Percentiles rank a stretch among this genome's conserved stretches.
phyloP scores from a whole-genome alignment of 768 basidiomycete species.

The Lepiota venenata region DNA sequence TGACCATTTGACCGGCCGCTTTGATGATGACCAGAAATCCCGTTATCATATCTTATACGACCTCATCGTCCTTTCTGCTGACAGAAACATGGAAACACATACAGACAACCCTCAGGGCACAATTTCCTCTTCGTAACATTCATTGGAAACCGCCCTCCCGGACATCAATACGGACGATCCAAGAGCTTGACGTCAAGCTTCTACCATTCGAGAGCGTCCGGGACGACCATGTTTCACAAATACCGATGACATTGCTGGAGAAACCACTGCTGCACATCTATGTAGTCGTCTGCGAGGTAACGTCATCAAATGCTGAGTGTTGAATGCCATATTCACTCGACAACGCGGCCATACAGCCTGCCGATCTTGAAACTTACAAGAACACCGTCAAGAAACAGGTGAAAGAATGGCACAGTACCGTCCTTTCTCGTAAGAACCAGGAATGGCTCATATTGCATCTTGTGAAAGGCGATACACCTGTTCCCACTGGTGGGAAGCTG shows the following conservation, averaged over 20 bases:
- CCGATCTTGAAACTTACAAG: slow-evolving; percentile 73
- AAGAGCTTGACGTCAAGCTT: slow-evolving; percentile 79
- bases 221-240: slow-evolving; percentile 73
- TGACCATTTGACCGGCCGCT: neutral
- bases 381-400: slow-evolving; percentile 78
- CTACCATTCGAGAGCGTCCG: slow-evolving; percentile 63
- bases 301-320: neutral
- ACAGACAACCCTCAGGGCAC: slow-evolving; percentile 57
- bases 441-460: slow-evolving; percentile 94
- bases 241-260: slow-evolving; percentile 76
- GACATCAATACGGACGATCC: slow-evolving; percentile 79
- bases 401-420: slow-evolving; percentile 81
- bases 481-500: slow-evolving; percentile 55
- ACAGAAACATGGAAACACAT: slow-evolving; percentile 77
- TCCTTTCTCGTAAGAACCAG: slow-evolving; percentile 72
- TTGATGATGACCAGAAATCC: slow-evolving; percentile 32
- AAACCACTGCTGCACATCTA: slow-evolving; percentile 86
- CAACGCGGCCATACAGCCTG: slow-evolving; percentile 39
- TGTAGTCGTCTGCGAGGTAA: slow-evolving; percentile 85
- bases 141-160: slow-evolving; percentile 86
- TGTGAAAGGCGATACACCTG: slow-evolving; percentile 59
- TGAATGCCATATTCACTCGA: slow-evolving; percentile 10
- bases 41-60: slow-evolving; percentile 68
- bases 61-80: slow-evolving; percentile 56
- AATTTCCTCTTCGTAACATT: slow-evolving; percentile 82